Conservation (phyloP, 306 rosid genomes). For the Sesbania bispinosa region DNA sequence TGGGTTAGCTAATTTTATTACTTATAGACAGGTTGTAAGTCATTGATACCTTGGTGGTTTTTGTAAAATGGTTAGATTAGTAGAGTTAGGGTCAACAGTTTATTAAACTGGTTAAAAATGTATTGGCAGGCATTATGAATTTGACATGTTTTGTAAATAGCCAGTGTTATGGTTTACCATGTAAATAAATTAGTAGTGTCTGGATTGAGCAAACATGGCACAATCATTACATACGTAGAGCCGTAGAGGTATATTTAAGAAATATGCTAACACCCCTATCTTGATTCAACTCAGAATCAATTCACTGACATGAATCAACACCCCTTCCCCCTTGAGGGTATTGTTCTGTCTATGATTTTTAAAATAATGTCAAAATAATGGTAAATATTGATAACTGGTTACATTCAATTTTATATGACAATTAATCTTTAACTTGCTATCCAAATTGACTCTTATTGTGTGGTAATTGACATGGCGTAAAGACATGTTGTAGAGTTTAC, state of each 20-base stretch:
- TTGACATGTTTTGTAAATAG: neutral
- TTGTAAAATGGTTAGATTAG: neutral
- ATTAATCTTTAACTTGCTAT: too few relatives aligned
- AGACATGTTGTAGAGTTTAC: too few relatives aligned
- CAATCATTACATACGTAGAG: too few relatives aligned
- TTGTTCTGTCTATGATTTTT: neutral
- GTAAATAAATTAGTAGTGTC: neutral
- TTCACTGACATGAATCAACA: neutral
- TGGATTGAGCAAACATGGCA: too few relatives aligned
- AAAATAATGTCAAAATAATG: neutral
- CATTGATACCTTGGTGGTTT: neutral
- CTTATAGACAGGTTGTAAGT: neutral
- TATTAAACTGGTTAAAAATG: neutral
- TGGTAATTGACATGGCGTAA: too few relatives aligned
- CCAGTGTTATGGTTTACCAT: neutral
- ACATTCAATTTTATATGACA: neutral
- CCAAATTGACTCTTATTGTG: too few relatives aligned
- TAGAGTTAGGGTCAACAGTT: neutral
- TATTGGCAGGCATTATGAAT: neutral
- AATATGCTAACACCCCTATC: too few relatives aligned
- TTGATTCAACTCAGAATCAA: too few relatives aligned
- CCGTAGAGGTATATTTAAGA: too few relatives aligned
- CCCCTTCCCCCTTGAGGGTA: neutral
- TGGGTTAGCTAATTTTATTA: neutral
- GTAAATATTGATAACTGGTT: neutral